These are phyloP conservation scores for Geotrichum candidum DNA, from an alignment of 1,139 yeast genomes.

Conservation along the genomic window DNA sequence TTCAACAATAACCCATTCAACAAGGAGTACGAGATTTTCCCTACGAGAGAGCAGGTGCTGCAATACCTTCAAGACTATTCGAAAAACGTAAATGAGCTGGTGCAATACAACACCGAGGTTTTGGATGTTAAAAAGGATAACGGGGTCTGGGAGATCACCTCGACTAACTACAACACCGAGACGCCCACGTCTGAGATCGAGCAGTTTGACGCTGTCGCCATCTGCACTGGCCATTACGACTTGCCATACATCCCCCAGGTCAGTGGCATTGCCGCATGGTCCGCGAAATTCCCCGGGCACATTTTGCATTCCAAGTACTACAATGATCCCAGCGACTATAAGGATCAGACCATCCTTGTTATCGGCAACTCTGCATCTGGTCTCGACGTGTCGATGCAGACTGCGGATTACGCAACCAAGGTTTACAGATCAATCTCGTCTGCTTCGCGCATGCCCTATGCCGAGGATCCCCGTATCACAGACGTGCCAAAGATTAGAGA, in stretches of 20 bases:
- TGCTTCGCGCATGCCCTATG: slow-evolving; percentile 21
- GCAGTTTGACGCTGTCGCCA: slow-evolving; percentile 48
- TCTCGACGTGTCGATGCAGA: slow-evolving; percentile 51
- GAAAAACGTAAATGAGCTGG: slow-evolving; percentile 33
- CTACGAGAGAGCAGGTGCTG: slow-evolving; percentile 45
- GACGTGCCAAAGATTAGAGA: slow-evolving; percentile 41
- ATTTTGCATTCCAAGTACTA: slow-evolving; percentile 57
- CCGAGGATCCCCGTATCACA: slow-evolving; percentile 33
- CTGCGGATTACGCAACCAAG: slow-evolving; percentile 38
- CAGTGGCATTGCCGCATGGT: slow-evolving; percentile 50
- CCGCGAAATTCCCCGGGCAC: slow-evolving; percentile 40
- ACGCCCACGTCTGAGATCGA: slow-evolving; percentile 24
- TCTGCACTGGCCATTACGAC: slow-evolving; percentile 55
- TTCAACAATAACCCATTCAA: slow-evolving; percentile 47
- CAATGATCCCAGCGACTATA: slow-evolving; percentile 43
- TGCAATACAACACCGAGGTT: slow-evolving; percentile 40
- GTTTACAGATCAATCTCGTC: slow-evolving; percentile 44
- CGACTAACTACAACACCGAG: slow-evolving; percentile 18
- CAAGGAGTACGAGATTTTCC: slow-evolving; percentile 43
- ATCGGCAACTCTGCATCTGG: slow-evolving; percentile 64
- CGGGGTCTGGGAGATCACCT: slow-evolving; percentile 43
- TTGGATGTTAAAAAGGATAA: slow-evolving; percentile 31
- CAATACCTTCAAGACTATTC: slow-evolving; percentile 45
- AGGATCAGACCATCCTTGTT: slow-evolving; percentile 43
- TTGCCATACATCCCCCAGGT: slow-evolving; percentile 51